These are phyloP conservation scores for Hyaloperonospora arabidopsidis DNA, from an alignment of 352 stramenopile species.

Conservation along the genomic window DNA sequence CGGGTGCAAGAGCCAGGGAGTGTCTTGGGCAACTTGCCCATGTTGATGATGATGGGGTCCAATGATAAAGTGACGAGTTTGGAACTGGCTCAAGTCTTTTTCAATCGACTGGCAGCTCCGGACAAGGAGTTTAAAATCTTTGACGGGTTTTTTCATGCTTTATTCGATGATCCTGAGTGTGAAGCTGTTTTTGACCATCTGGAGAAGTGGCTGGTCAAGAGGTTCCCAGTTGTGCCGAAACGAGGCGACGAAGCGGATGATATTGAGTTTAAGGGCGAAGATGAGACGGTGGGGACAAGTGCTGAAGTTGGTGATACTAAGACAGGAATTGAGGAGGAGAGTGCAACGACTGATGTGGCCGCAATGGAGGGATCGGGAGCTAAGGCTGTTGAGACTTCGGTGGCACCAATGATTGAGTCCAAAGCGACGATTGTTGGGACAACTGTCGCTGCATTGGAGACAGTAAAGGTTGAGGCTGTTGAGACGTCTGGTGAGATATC, in stretches of 20 bases:
- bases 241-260: too few relatives aligned
- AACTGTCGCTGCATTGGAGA: too few relatives aligned
- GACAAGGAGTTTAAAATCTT: constrained; percentile 65
- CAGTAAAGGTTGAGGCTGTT: too few relatives aligned
- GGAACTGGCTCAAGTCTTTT: constrained; percentile 40
- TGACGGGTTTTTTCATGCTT: constrained; percentile 45
- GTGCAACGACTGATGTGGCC: background rate
- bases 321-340: background rate
- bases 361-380: background rate
- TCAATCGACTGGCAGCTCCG: constrained; percentile 23
- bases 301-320: background rate
- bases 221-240: constrained; percentile 19
- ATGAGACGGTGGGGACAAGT: background rate
- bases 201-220: constrained; percentile 37
- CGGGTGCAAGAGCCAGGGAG: constrained; percentile 28
- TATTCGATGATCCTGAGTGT: constrained; percentile 57
- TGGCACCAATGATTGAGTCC: background rate
- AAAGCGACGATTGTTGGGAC: too few relatives aligned
- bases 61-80: constrained; percentile 50
- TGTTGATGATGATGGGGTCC: constrained; percentile 45
- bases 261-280: too few relatives aligned
- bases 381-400: background rate
- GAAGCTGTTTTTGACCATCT: constrained; percentile 39
- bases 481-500: too few relatives aligned
- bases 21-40: constrained; percentile 21